Evolutionary conservation across 306 rosid genomes (phyloP).

Genomic region (Citrullus mucosospermus): DNA sequence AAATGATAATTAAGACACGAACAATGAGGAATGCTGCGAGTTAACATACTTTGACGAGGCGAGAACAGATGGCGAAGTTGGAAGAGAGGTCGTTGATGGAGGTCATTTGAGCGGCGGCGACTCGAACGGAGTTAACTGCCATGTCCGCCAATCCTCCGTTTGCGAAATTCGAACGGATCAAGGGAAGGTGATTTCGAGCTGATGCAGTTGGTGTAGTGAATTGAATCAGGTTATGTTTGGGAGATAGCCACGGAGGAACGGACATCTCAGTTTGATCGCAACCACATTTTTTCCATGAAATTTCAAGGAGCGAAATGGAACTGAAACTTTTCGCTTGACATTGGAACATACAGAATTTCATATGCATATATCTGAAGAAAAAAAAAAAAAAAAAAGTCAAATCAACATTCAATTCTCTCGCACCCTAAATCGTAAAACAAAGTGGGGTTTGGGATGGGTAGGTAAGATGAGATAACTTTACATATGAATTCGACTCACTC

Average conservation of each 20-base stretch:
- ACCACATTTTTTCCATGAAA: not conserved
- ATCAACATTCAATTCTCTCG: too few species aligned
- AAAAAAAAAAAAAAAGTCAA: too few species aligned
- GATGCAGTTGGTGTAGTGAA: not conserved
- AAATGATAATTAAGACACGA: not conserved
- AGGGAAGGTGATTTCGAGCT: not conserved
- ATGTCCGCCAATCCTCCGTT: conserved; percentile 29
- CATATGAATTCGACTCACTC: too few species aligned
- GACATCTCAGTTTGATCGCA: conserved; percentile 3
- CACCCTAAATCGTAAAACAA: too few species aligned
- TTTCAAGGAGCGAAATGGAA: not conserved
- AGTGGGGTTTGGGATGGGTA: too few species aligned
- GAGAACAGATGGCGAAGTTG: conserved; percentile 66
- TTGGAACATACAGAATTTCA: not conserved
- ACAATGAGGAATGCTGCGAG: not conserved
- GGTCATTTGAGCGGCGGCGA: conserved; percentile 95
- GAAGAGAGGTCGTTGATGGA: conserved; percentile 65
- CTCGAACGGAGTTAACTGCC: conserved; percentile 57
- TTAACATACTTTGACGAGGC: conserved; percentile 47
- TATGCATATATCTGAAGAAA: too few species aligned
- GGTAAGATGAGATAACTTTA: too few species aligned
- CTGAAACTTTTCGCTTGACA: not conserved
- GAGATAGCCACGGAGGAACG: conserved; percentile 1
- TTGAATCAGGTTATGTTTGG: not conserved
- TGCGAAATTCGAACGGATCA: not conserved